Evolutionary conservation across 129 eudicot species (phyloP), one percentile per base, ranked within the genome.

Genomic region (Helianthus tuberosus): DNA sequence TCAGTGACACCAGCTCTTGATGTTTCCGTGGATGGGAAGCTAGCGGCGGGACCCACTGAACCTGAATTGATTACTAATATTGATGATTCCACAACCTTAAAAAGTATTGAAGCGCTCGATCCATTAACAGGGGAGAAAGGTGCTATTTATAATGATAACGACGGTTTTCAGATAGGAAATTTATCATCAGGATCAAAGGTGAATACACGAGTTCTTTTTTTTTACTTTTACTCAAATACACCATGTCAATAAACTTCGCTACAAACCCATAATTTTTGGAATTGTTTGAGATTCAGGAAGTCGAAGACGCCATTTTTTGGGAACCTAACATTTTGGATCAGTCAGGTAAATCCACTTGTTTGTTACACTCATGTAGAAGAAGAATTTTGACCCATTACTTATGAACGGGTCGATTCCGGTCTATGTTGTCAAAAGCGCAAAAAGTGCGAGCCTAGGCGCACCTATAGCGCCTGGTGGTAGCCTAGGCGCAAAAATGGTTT

Each of bases 41-140:
- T 68, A 64, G 79, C 58, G 71, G 81, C 25, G 44, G 69, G 55
- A 39, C 63, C 72, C 63, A 61, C 44, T 35, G 70, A 54, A 65
- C 71, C 76, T n/a, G 75, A 54, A 23, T 29, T 58, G 60, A 51
- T 57, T 70, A 75, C 79, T 65, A 53, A 27, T 68, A 76, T 63
- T 38, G 27, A 67, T 66, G 49, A 69, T 67, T 43, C 69, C 59
- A 17, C 66, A 17, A 47, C 47, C 54, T 65, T 66, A 61, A 79
- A 84, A 69, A 41, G 72, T 64, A 13, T 82, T 44, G 64, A 57
- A 41, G 54, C 53, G 13, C 20, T 49, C 58, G 88, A 80, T 66
- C 83, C 90, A 48, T 82, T 82, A 43, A 74, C 83, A 58, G 79
- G 75, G 58, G 84, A 63, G 67, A 91, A 78, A 66, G 76, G 85